A percentile compares a stretch with the other conserved stretches of the same genome.
Conservation (phyloP, 2,329 filamentous ascomycete genomes). For the Xylariaceae sp. region DNA sequence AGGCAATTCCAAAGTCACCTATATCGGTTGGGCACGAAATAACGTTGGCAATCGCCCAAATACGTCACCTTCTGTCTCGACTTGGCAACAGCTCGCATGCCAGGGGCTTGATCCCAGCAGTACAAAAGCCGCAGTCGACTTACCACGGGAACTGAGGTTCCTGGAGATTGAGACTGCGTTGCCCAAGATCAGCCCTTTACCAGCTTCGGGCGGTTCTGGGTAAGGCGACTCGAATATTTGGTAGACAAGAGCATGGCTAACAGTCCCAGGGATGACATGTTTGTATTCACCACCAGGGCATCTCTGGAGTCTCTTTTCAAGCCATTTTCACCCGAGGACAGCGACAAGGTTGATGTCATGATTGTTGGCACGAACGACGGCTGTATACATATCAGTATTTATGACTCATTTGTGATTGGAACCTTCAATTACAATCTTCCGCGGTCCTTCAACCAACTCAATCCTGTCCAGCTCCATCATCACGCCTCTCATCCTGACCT, state of each 20-base stretch:
- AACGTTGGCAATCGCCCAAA: constrained; percentile 27
- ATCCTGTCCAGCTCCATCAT: constrained; percentile 37
- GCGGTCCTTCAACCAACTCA: constrained; percentile 11
- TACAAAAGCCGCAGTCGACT: constrained; percentile 38
- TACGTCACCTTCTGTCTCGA: constrained; percentile 13
- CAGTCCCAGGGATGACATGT: constrained; percentile 46
- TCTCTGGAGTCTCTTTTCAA: constrained; percentile 69
- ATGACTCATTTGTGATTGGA: constrained; percentile 80
- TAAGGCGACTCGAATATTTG: constrained; percentile 33
- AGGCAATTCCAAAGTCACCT: constrained; percentile 40
- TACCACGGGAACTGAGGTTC: constrained; percentile 70
- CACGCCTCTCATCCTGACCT: constrained; percentile 70
- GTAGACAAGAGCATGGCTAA: constrained; percentile 13
- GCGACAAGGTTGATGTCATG: constrained; percentile 75
- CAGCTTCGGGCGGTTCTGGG: constrained; percentile 59
- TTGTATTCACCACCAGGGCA: constrained; percentile 64
- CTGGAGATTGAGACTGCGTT: constrained; percentile 73
- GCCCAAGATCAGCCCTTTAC: constrained; percentile 70
- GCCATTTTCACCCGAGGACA: constrained; percentile 56
- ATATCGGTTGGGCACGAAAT: constrained; percentile 51
- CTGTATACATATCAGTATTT: constrained; percentile 72
- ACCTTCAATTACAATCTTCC: constrained; percentile 49
- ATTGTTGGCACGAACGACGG: constrained; percentile 69
- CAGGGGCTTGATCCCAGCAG: constrained; percentile 23
- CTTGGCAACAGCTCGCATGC: constrained; percentile 28